Conservation (phyloP, 305 asterid genomes). For the Solanum hybrid region DNA sequence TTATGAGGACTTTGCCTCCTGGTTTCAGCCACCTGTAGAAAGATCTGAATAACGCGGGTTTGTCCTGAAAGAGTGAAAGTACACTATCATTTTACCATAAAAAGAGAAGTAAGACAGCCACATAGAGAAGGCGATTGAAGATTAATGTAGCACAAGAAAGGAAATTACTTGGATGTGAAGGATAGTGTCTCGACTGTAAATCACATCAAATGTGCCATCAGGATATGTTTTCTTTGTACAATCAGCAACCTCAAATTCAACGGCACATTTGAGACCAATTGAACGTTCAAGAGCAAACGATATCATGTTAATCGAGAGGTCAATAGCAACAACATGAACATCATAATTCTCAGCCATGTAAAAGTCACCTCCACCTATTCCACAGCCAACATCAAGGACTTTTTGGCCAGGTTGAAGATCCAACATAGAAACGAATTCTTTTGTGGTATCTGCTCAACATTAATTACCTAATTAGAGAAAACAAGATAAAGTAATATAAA, state of each 20-base stretch:
- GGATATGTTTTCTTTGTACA: constrained; percentile 87
- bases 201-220: constrained; percentile 69
- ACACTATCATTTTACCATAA: not conserved
- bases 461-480: constrained; percentile 2
- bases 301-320: constrained; percentile 88
- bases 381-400: constrained; percentile 96
- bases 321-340: constrained; percentile 89
- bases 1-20: constrained; percentile 83
- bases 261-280: constrained; percentile 75
- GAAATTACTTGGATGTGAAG: constrained; percentile 80
- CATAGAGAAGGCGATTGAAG: not conserved
- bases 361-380: constrained; percentile 99
- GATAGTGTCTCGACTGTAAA: constrained; percentile 92
- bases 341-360: constrained; percentile 90
- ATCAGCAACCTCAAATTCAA: constrained; percentile 97
- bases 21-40: constrained; percentile 98
- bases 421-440: constrained; percentile 65
- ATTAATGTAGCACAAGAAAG: not conserved
- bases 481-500: not conserved
- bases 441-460: constrained; percentile 68
- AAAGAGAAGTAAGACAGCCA: not conserved
- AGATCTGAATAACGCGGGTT: constrained; percentile 68
- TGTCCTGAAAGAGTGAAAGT: constrained; percentile 51
- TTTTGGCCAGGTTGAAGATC: constrained; percentile 85
- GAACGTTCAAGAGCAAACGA: constrained; percentile 90